Base-by-base conservation (phyloP, 208 protist species). In the Trypanosoma avium region DNA sequence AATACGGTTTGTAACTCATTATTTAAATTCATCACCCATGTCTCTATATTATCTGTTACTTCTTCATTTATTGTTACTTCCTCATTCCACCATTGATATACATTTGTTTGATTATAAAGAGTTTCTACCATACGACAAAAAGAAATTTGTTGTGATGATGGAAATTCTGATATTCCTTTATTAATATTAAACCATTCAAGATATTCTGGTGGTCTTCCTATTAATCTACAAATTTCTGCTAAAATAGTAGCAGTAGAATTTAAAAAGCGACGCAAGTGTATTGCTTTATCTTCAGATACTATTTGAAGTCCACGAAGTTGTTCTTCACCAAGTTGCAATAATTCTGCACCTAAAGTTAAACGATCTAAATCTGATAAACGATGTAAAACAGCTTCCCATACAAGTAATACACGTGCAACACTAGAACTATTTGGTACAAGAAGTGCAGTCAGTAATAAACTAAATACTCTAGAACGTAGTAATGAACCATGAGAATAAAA, bases 1-100 rank as follows among this genome's bases (percentile, higher is more conserved):
- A 67, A 42, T 19, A 33, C 10, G 48, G 13, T 22, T 40, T 53
- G 49, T 5, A 67, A 19, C n/a, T 67, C 53, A 8, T 67, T 42
- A 17, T 60, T 36, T 43, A 67, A 22, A 22, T 3, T 29, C 17
- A 17, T 43, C 35, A 54, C 29, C 32, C 4, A 33, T 21, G n/a
- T 19, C 29, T 53, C 40, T 32, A 38, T 22, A 27, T 21, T 35
- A 49, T 7, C 38, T 43, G 24, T 42, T 35, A 26, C 29, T 19
- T 19, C 3, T 7, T 52, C 27, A 19, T 17, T 17, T 15, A 47
- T 22, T 21, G 2, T 49, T 19, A 12, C 21, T 29, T 48, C 30
- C 33, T 47, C 64, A 29, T 40, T 46, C 64, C 64, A 70, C 64
- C 64, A 70, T 55, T 70, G 64, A 49, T 70, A 70, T 10, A 55